Evolutionary conservation across 768 basidiomycete species (phyloP), one percentile per base, ranked within the genome.

Genomic region (Termitomyces sp.): DNA sequence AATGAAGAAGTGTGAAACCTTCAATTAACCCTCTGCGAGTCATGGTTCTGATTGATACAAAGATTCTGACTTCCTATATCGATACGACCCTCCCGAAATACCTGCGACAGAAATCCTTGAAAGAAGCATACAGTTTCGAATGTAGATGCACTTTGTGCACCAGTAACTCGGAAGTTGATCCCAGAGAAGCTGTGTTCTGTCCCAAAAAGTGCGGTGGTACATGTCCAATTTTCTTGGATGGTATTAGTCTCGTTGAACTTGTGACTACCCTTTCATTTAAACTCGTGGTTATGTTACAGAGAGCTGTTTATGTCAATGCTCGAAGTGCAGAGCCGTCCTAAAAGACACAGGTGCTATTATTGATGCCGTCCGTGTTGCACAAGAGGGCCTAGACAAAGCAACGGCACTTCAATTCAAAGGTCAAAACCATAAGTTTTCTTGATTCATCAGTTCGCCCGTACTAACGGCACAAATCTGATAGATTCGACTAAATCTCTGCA

Each of bases 1-100:
- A 84, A 77, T 7, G 87, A 95, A 70, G 90, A 97, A 82, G 92
- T 91, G 53, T 22, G 12, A 11, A 5, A 41, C 30, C 18, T 54
- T 24, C 33, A 34, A n/a, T 33, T 55, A 5, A 24, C 24, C 13
- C 16, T 37, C 41, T 30, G 22, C 18, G 4, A 15, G 24, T 44
- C 24, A 36, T 62, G 13, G 50, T 48, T 31, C 57, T 16, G n/a
- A 47, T 53, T 36, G 39, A 33, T 6, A 39, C 56, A 95, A 44
- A 55, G 94, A 78, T 98, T 46, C 62, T 89, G 37, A 93, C 88
- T 0, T 78, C 91, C 9, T 98, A 98, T 63, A 79, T 97, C 47
- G 96, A 98, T 68, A 84, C 89, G 0, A 91, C 93, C 0, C 74
- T 90, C 2, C 89, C 94, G 0, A 73, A 71, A 11, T 58, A 65